Evolutionary conservation across 2,329 filamentous ascomycete species (phyloP), one percentile per base, ranked within the genome.

Genomic region (Magnaporthiopsis rhizophila): DNA sequence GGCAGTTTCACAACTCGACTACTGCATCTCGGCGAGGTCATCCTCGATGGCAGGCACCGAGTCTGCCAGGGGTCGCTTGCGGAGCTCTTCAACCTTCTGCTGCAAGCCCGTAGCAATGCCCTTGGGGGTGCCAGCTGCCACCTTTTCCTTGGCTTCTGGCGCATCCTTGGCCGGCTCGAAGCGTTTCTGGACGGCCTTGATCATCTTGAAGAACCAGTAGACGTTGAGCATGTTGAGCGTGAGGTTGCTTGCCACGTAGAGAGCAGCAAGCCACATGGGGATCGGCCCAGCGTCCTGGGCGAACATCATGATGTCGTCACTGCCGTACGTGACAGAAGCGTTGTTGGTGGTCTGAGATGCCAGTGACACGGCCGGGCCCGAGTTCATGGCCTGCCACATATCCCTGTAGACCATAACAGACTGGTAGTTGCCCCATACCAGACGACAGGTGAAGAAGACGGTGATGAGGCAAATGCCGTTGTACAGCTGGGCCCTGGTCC

Each of bases 181-280:
- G 32, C 91, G 83, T 79, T 90, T 92, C 66, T 87, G 82, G 15
- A 95, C 86, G 11, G 91, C 90, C 66, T 86, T 81, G 67, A 96
- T 87, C 91, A 96, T 96, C 83, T 91, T 92, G 71, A 86, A 81
- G 73, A 94, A 95, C 91, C 91, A 96, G 76, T 88, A 90, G 71
- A 90, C 87, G 76, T 96, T 96, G 63, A 96, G 78, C 15, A 83
- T 81, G 72, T 92, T 94, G 32, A 96, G 81, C 0, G 84, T 83
- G 26, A 91, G 64, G 74, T 95, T 95, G 71, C 85, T 87, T 12
- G 80, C 81, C 8, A 92, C 75, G 72, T 95, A 95, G 34, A 85
- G 78, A 18, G 75, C 77, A 1, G 85, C 86, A 28, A 95, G 80
- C 90, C 90, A 94, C 1, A 85, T 38, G 0, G 90, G 91, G 3